phyloP scores from a whole-genome alignment of 2,329 filamentous ascomycete genomes.

The Alternaria gansuensis region DNA sequence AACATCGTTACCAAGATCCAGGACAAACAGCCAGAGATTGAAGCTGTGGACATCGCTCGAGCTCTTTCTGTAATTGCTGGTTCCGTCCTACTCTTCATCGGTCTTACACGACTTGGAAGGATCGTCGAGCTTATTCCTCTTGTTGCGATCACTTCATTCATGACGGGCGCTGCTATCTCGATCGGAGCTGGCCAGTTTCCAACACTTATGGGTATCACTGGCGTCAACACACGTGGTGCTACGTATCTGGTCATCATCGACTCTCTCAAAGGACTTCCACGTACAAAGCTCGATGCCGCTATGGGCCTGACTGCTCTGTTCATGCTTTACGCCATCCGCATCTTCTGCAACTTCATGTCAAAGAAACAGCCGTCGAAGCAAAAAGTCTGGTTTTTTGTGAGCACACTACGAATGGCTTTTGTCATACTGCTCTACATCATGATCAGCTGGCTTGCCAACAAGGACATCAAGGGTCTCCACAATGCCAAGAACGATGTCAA shows the following conservation, averaged over 20 bases:
- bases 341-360: slow-evolving; percentile 59
- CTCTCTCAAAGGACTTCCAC: slow-evolving; percentile 75
- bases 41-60: slow-evolving; percentile 71
- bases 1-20: slow-evolving; percentile 74
- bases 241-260: slow-evolving; percentile 89
- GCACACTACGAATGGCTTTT: slow-evolving; percentile 88
- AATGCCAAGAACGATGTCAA: slow-evolving; percentile 58
- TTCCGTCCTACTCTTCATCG: slow-evolving; percentile 79
- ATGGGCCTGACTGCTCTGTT: slow-evolving; percentile 83
- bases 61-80: slow-evolving; percentile 82
- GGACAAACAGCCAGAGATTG: slow-evolving; percentile 57
- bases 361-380: slow-evolving; percentile 75
- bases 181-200: slow-evolving; percentile 87
- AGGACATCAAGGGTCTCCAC: slow-evolving; percentile 51
- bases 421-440: slow-evolving; percentile 92
- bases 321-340: slow-evolving; percentile 69
- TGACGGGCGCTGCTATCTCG: slow-evolving; percentile 94
- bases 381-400: slow-evolving; percentile 88
- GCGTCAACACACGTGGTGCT: slow-evolving; percentile 76
- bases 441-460: slow-evolving; percentile 86
- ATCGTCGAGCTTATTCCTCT: slow-evolving; percentile 95
- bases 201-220: slow-evolving; percentile 78
- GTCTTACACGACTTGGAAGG: slow-evolving; percentile 82
- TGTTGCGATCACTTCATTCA: slow-evolving; percentile 91
- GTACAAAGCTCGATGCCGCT: slow-evolving; percentile 78